Evolutionary conservation across 192 early-diverging fungal species (phyloP).

Genomic region (Spizellomyces punctatus): DNA sequence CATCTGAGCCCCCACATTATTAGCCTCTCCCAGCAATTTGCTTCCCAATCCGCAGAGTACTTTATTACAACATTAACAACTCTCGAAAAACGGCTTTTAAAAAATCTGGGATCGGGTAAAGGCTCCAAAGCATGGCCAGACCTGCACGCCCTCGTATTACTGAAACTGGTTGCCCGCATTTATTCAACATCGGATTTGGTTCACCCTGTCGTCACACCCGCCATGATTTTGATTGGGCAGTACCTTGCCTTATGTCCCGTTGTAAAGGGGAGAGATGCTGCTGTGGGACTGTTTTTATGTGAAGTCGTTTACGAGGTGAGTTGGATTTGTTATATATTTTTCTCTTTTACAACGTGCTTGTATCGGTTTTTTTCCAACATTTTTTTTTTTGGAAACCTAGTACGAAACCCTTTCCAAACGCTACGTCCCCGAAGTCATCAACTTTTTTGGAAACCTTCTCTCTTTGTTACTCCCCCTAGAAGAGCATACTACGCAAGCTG

Average conservation of each 20-base stretch:
- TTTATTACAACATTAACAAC: constrained; percentile 12
- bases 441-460: constrained; percentile 42
- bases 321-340: constrained; percentile 9
- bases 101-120: neutral
- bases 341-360: constrained; percentile 2
- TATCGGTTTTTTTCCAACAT: neutral
- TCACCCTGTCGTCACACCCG: constrained; percentile 85
- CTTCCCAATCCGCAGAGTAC: constrained; percentile 14
- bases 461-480: constrained; percentile 21
- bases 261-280: constrained; percentile 58
- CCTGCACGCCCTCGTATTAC: constrained; percentile 48
- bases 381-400: constrained; percentile 37
- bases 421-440: constrained; percentile 58
- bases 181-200: constrained; percentile 93
- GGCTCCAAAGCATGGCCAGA: neutral
- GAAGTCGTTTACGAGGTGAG: constrained; percentile 70
- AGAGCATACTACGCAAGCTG: neutral
- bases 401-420: constrained; percentile 72
- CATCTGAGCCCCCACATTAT: constrained; percentile 33
- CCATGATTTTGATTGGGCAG: constrained; percentile 77
- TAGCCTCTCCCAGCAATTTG: constrained; percentile 34
- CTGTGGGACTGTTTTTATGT: constrained; percentile 77
- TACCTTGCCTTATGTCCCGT: constrained; percentile 72
- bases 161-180: constrained; percentile 72
- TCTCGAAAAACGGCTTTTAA: constrained; percentile 12